These are phyloP conservation scores for Cinnamomum micranthum DNA, from an alignment of 164 flowering plant species.

Conservation along the genomic window DNA sequence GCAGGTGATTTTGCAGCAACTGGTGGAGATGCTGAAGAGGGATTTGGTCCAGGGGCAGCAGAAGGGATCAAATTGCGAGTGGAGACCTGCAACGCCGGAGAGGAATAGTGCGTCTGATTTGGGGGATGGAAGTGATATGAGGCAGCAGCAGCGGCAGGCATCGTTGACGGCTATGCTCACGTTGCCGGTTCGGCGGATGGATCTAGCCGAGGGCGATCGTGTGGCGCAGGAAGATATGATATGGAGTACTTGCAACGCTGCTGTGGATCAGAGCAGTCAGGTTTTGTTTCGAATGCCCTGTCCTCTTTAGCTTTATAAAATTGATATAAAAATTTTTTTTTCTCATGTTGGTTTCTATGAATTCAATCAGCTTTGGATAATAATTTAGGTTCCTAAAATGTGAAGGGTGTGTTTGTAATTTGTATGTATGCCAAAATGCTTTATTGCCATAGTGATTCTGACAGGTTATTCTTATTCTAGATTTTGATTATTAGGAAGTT, in stretches of 20 bases:
- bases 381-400: too few relatives aligned
- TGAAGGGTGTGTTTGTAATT: too few relatives aligned
- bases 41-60: slow-evolving; percentile 25
- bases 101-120: slow-evolving; percentile 13
- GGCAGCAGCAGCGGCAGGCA: slow-evolving; percentile 23
- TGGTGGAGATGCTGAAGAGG: slow-evolving; percentile 49
- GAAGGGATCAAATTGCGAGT: slow-evolving; percentile 7
- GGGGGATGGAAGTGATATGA: slow-evolving; percentile 14
- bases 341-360: too few relatives aligned
- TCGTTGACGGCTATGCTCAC: slow-evolving; percentile 51
- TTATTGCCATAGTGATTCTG: too few relatives aligned
- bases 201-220: slow-evolving; percentile 20
- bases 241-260: slow-evolving; percentile 35
- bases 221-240: slow-evolving; percentile 24
- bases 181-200: slow-evolving; percentile 23
- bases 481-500: too few relatives aligned
- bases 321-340: not conserved
- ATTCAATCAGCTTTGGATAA: too few relatives aligned
- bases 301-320: not conserved
- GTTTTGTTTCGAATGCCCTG: slow-evolving; percentile 24
- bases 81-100: slow-evolving; percentile 28
- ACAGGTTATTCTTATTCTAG: too few relatives aligned
- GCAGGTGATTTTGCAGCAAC: slow-evolving; percentile 58
- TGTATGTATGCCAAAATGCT: too few relatives aligned
- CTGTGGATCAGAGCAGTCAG: slow-evolving; percentile 44